phyloP scores from a whole-genome alignment of 1,284 basidiomycete genomes.

The Taiwanofungus camphoratus region DNA sequence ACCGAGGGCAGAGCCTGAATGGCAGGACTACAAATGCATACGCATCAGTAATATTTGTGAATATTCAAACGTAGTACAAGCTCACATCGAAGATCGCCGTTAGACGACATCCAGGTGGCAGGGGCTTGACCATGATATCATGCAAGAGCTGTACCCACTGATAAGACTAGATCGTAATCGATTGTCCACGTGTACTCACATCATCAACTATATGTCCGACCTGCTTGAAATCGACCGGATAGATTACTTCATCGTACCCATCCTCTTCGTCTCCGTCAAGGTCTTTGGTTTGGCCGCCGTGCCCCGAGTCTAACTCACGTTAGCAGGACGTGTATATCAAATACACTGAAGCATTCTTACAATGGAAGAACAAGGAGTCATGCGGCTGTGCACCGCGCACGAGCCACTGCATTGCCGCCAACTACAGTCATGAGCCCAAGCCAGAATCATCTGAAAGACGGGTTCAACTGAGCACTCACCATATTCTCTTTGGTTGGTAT shows the following conservation, averaged over 20 bases:
- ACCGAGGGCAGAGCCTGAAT: constrained; percentile 42
- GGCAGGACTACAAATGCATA: constrained; percentile 34
- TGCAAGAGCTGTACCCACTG: constrained; percentile 52
- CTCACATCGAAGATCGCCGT: constrained; percentile 85
- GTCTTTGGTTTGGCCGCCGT: constrained; percentile 80
- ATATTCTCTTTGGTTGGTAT: constrained; percentile 82
- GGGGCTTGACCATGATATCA: constrained; percentile 63
- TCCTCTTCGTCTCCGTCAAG: constrained; percentile 63
- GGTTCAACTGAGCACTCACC: constrained; percentile 34
- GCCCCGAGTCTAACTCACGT: constrained; percentile 63
- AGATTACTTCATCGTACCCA: constrained; percentile 76
- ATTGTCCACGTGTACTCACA: constrained; percentile 35
- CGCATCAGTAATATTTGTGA: constrained; percentile 19
- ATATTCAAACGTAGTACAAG: constrained; percentile 25
- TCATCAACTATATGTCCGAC: constrained; percentile 81
- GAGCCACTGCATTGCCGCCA: constrained; percentile 88
- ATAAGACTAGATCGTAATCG: too few relatives aligned
- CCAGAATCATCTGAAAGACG: not conserved
- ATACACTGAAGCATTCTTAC: constrained; percentile 35
- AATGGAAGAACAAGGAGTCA: constrained; percentile 91
- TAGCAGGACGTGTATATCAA: constrained; percentile 1
- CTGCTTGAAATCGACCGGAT: constrained; percentile 73
- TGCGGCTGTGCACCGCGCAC: constrained; percentile 73
- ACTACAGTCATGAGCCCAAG: constrained; percentile 31
- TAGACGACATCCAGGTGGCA: constrained; percentile 81